Conservation (phyloP, 441 rosid species). For the Sinapis alba region DNA sequence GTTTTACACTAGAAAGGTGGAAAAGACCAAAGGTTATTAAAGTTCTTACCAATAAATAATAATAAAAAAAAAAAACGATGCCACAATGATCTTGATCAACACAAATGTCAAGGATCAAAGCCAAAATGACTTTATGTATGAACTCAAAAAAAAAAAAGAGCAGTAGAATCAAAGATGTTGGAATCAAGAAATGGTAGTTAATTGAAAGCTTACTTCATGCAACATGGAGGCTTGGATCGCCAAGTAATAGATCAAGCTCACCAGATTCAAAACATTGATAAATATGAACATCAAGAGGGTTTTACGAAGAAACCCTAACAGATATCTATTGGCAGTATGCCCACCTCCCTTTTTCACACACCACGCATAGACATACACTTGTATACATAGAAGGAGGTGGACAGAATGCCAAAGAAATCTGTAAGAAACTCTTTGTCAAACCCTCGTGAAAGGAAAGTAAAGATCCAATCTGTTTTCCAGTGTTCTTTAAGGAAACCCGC, state of each 20-base stretch:
- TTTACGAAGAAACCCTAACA: conserved; percentile 89
- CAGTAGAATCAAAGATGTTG: neutral
- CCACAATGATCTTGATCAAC: conserved; percentile 2
- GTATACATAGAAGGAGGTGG: conserved; percentile 71
- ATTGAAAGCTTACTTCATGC: neutral
- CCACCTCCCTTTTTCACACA: conserved; percentile 70
- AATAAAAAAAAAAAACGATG: neutral
- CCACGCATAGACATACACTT: neutral
- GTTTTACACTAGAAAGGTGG: neutral
- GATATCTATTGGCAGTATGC: conserved; percentile 89
- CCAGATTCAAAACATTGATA: conserved; percentile 1
- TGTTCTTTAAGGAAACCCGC: neutral
- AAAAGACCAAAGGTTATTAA: neutral
- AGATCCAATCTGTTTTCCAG: conserved; percentile 15
- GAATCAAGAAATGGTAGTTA: neutral
- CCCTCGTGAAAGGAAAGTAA: conserved; percentile 61
- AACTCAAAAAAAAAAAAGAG: neutral
- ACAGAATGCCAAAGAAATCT: conserved; percentile 99
- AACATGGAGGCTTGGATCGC: neutral
- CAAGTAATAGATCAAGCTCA: conserved; percentile 18
- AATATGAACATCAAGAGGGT: conserved; percentile 59
- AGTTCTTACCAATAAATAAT: neutral
- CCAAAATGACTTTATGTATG: neutral
- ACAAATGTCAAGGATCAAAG: neutral
- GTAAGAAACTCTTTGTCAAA: conserved; percentile 81